Evolutionary conservation across 768 basidiomycete species (phyloP), one percentile per base, ranked within the genome.

Genomic region (Leccinellum albellum): DNA sequence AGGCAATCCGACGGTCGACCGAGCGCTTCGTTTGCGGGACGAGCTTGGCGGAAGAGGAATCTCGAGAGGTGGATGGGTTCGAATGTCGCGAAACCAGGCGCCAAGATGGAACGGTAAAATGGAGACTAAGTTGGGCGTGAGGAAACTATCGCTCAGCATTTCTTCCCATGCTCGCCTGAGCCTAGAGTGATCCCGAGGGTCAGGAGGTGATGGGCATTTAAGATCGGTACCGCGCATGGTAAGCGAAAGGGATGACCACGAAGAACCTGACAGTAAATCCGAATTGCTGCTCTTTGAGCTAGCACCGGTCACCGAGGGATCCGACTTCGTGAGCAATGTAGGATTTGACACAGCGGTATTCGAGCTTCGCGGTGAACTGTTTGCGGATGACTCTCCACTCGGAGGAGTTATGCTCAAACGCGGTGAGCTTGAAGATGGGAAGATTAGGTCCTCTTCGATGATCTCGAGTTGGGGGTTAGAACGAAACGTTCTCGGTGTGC

Each of bases 391-490:
- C 23, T 21, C 55, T 14, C 59, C 51, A 14, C 52, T 56, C 21
- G n/a, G 5, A n/a, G 57, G 37, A 4, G 37, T 53, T 10, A 37
- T n/a, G n/a, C 59, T 53, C 15, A 55, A 49, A n/a, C 40, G 53
- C 3, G 57, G 54, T 17, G 55, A 45, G n/a, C n/a, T 35, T 51
- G 64, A 61, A 47, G 77, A 82, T 8, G 88, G 88, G 65, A 90
- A 90, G 48, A 88, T 76, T 7, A 84, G 76, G 64, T 89, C 87
- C 57, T 91, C 88, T 67, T 89, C 88, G 35, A 89, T 79, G 9
- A 89, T 75, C 88, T 89, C 59, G 8, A n/a, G 48, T 15, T 55
- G 28, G 8, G 32, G 53, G 54, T 64, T 28, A 62, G 51, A 61
- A 51, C 37, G 51, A 46, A 49, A 35, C 6, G 15, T 0, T 26